phyloP scores from a whole-genome alignment of 2,329 filamentous ascomycete species.

The Sporothrix pallida region DNA sequence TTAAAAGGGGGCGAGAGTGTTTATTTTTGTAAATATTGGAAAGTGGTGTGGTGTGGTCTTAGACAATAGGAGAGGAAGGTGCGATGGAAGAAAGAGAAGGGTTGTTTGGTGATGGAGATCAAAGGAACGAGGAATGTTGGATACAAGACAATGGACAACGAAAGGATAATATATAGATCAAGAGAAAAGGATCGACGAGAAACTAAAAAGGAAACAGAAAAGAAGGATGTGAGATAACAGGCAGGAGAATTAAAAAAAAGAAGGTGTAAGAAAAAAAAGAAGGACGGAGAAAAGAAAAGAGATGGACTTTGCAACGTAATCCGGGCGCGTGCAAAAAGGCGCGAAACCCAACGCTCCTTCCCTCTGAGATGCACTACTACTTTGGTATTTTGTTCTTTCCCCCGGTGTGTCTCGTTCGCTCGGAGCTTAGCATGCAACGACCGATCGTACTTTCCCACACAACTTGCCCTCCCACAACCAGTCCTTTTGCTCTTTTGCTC shows the following conservation, averaged over 20 bases:
- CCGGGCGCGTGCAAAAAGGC: neutral
- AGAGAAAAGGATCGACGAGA: neutral
- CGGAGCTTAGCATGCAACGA: slow-evolving; percentile 15
- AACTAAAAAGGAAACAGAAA: neutral
- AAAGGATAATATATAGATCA: slow-evolving; percentile 5
- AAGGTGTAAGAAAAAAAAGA: neutral
- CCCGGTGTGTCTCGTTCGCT: neutral
- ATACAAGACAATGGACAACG: slow-evolving; percentile 11
- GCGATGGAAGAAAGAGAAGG: neutral
- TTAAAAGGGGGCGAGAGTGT: neutral
- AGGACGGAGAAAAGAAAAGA: neutral
- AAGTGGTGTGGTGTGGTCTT: neutral
- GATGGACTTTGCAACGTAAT: neutral
- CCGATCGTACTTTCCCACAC: neutral
- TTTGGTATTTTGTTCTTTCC: neutral
- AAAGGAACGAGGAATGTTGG: neutral
- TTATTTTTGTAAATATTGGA: neutral
- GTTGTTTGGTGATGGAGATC: neutral
- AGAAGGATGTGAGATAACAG: neutral
- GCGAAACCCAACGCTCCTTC: slow-evolving; percentile 9
- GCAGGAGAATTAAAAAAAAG: neutral
- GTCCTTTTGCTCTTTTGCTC: neutral
- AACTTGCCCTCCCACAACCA: neutral
- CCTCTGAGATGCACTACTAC: too few relatives aligned
- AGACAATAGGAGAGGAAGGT: slow-evolving; percentile 9